Base-by-base conservation (phyloP, 345 rosid species). In the Syzygium oleosum region DNA sequence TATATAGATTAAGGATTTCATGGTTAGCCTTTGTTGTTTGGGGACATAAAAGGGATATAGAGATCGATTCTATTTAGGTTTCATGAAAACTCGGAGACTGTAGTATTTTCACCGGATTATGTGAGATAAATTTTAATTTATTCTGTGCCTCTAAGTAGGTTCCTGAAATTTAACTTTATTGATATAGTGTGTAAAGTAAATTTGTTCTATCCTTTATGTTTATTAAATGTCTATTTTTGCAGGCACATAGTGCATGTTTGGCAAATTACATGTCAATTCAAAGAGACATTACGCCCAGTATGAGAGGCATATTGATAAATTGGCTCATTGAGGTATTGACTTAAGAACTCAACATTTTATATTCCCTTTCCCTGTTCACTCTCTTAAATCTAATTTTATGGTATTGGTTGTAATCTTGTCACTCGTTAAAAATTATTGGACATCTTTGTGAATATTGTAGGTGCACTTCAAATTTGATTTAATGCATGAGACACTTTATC, bases 401-500 rank as follows among this genome's bases (percentile, higher is more conserved):
- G 27, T 38, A 38, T 73, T 38, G 14, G 27, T 38, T 73, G 25
- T 73, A 73, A 34, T 73, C 80, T 73, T 73, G 85, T 84, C 53
- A 15, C 21, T 27, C 6, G 29, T 56, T 52, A 31, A 51, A 52
- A 53, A 16, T 52, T 52, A 54, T 87, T 25, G 52, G 1, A n/a
- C 25, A 56, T 63, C 53, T 31, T 9, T 80, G 58, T n/a, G 78
- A 51, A 91, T 87, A 86, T 87, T 85, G 88, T 91, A 97, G 99
- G 99, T 95, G 87, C 99, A 97, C 91, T 89, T 88, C 87, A 97
- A 94, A 91, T 97, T 95, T 90, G 96, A 95, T 88, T 90, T 97
- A 84, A 97, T 97, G 98, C 96, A 87, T 54, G 99, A 97, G 90
- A 97, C 99, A 52, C 97, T 96, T n/a, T 97, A 95, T 90, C 98